Evolutionary conservation across 2,329 filamentous ascomycete genomes (phyloP).

Genomic region (Lecanicillium sp.): DNA sequence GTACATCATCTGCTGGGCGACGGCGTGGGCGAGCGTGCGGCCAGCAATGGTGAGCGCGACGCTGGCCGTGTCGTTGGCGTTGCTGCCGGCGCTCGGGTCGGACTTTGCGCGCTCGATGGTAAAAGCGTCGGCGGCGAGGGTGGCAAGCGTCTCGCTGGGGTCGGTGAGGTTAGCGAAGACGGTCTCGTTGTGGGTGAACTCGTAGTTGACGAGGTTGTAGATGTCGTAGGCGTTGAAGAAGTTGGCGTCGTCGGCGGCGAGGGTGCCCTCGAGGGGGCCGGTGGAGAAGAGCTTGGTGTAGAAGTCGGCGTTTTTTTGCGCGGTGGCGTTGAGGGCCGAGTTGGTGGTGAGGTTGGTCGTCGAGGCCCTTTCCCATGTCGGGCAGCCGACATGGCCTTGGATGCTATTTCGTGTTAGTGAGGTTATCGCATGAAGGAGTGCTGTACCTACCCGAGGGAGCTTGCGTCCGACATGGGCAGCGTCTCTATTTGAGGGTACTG

Average conservation of each 20-base stretch:
- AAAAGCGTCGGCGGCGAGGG: slow-evolving; percentile 58
- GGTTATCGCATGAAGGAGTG: too few species aligned
- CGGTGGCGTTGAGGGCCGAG: slow-evolving; percentile 19
- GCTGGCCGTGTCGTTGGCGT: slow-evolving; percentile 36
- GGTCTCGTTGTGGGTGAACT: slow-evolving; percentile 45
- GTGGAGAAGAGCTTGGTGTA: slow-evolving; percentile 38
- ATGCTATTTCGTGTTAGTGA: slow-evolving; percentile 24
- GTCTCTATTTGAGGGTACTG: slow-evolving; percentile 68
- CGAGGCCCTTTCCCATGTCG: slow-evolving; percentile 29
- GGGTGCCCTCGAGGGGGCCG: slow-evolving; percentile 31
- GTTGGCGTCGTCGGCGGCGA: slow-evolving; percentile 30
- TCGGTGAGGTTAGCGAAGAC: slow-evolving; percentile 32
- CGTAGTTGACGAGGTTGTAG: slow-evolving; percentile 51
- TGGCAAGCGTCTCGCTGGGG: slow-evolving; percentile 29
- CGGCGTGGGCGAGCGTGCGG: slow-evolving; percentile 42
- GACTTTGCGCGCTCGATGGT: slow-evolving; percentile 53
- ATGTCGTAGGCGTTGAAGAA: slow-evolving; percentile 46
- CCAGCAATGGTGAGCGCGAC: slow-evolving; percentile 45
- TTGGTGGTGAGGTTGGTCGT: slow-evolving; percentile 22
- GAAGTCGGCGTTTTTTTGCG: slow-evolving; percentile 28
- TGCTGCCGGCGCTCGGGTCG: slow-evolving; percentile 25
- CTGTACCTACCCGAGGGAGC: slow-evolving; percentile 39
- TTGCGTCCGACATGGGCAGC: slow-evolving; percentile 38
- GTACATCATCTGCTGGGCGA: slow-evolving; percentile 37
- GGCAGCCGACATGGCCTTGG: slow-evolving; percentile 34